phyloP scores from a whole-genome alignment of 2,329 filamentous ascomycete species.

The Paecilomyces sp. region DNA sequence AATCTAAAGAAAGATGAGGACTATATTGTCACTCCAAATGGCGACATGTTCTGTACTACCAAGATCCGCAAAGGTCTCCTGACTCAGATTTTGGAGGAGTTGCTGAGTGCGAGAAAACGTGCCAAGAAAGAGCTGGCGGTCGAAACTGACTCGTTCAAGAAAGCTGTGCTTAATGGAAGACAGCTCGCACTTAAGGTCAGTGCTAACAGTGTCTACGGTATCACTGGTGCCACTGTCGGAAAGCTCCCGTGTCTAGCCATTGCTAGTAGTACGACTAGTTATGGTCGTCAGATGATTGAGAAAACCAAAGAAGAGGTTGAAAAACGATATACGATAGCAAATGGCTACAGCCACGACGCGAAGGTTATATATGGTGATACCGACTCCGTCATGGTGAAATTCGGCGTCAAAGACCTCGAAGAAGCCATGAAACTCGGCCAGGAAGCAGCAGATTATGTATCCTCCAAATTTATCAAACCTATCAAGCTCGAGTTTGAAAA shows the following conservation, averaged over 20 bases:
- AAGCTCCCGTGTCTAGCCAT: conserved; percentile 93
- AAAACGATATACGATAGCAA: conserved; percentile 78
- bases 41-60: conserved; percentile 81
- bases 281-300: conserved; percentile 98
- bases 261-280: conserved; percentile 93
- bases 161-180: conserved; percentile 94
- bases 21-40: conserved; percentile 93
- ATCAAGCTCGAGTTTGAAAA: conserved; percentile 99
- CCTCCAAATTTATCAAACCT: conserved; percentile 85
- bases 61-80: conserved; percentile 88
- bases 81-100: conserved; percentile 90
- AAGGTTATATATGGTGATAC: conserved; percentile 98
- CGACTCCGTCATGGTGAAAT: conserved; percentile 99
- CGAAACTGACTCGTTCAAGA: conserved; percentile 94
- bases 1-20: conserved; percentile 80
- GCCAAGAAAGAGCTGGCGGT: conserved; percentile 83
- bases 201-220: conserved; percentile 94
- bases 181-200: conserved; percentile 94
- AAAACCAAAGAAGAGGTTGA: conserved; percentile 96
- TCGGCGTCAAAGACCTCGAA: conserved; percentile 77
- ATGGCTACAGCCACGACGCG: conserved; percentile 89
- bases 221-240: conserved; percentile 91
- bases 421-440: conserved; percentile 94
- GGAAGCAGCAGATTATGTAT: conserved; percentile 83
- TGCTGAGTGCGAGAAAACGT: conserved; percentile 84